Evolutionary conservation across 176 grass and related monocot genomes (phyloP).

Genomic region (Juncus effusus): DNA sequence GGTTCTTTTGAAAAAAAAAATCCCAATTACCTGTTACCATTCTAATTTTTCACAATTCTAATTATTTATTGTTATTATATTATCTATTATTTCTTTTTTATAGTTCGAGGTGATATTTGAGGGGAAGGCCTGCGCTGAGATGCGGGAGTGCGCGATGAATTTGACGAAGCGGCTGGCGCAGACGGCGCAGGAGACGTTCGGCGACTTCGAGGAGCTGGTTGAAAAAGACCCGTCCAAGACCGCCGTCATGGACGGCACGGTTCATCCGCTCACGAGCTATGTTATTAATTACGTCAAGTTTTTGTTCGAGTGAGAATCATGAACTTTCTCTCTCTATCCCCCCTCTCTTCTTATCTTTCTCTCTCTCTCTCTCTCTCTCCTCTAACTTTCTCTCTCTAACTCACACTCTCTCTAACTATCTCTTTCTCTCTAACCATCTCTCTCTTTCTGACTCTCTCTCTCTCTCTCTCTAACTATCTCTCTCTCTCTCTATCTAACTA

Average conservation of each 20-base stretch:
- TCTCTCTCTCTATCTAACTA: background rate
- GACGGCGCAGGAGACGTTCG: slow-evolving; percentile 81
- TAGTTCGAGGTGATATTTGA: slow-evolving; percentile 81
- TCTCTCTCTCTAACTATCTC: no score
- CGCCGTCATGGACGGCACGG: slow-evolving; percentile 88
- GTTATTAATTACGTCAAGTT: slow-evolving; percentile 99
- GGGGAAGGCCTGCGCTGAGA: slow-evolving; percentile 76
- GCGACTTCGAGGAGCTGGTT: slow-evolving; percentile 86
- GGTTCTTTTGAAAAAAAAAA: no score
- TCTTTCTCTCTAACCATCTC: background rate
- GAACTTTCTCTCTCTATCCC: background rate
- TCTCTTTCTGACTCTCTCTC: background rate
- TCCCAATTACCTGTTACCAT: no score
- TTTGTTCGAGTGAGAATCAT: slow-evolving; percentile 70
- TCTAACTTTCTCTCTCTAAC: no score
- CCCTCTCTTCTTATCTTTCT: slow-evolving; percentile 5
- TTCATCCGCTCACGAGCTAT: slow-evolving; percentile 96
- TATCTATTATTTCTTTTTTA: slow-evolving; percentile 24
- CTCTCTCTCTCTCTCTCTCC: background rate
- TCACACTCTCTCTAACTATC: background rate
- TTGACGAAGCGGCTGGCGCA: slow-evolving; percentile 82
- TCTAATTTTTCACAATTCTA: no score
- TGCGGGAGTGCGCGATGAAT: slow-evolving; percentile 49
- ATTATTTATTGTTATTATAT: no score
- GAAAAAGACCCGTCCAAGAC: slow-evolving; percentile 98